Percentiles rank a stretch among this genome's conserved stretches.
These are phyloP conservation scores for Babesia sp. DNA, from an alignment of 169 alveolate genomes.

Conservation along the genomic window DNA sequence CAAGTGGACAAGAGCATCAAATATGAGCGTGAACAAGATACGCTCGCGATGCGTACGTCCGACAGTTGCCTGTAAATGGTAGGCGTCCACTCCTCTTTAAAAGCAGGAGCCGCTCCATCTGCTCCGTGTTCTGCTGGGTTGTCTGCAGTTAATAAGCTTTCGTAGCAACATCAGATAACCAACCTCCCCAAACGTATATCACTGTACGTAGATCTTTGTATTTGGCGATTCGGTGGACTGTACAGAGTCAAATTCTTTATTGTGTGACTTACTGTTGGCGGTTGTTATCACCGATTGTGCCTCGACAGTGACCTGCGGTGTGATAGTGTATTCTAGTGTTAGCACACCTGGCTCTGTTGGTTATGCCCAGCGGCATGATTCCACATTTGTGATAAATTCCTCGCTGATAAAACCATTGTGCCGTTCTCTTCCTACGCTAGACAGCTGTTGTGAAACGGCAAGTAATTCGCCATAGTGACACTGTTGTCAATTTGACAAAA, in stretches of 20 bases:
- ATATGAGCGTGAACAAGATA: slow-evolving; percentile 70
- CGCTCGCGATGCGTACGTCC: slow-evolving; percentile 67
- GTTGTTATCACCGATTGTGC: slow-evolving; percentile 65
- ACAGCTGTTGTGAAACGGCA: background rate
- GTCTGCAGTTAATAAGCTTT: background rate
- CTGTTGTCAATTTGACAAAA: no score
- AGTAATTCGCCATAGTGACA: no score
- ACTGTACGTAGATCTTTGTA: slow-evolving; percentile 58
- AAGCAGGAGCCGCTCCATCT: background rate
- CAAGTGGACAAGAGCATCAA: slow-evolving; percentile 68
- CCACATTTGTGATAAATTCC: background rate
- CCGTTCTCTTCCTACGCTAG: background rate
- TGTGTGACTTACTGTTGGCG: slow-evolving; percentile 33
- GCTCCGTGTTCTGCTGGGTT: slow-evolving; percentile 31
- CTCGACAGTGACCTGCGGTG: slow-evolving; percentile 57
- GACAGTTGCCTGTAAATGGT: slow-evolving; percentile 71
- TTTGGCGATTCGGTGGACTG: slow-evolving; percentile 44
- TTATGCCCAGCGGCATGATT: slow-evolving; percentile 8
- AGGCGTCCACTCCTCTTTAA: slow-evolving; percentile 58
- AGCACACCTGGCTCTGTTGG: slow-evolving; percentile 26
- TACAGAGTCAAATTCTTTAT: background rate
- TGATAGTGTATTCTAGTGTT: no score
- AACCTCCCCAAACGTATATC: slow-evolving; percentile 69
- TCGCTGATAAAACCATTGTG: background rate
- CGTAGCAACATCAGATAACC: background rate